Percentiles rank a stretch among this genome's conserved stretches.
Evolutionary conservation across 345 rosid species (phyloP).

Genomic region (Acer negundo): DNA sequence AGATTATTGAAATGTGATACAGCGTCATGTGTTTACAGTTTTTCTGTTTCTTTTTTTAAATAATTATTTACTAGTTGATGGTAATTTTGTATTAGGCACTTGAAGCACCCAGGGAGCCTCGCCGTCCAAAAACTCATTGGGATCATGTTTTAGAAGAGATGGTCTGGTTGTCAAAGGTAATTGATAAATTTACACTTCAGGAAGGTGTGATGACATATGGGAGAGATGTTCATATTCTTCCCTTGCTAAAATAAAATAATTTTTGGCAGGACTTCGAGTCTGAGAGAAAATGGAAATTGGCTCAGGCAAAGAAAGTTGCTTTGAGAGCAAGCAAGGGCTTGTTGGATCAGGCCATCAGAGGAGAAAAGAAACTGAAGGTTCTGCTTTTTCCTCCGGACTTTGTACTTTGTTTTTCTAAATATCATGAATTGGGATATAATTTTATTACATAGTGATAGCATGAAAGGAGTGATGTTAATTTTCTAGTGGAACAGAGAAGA

Average conservation of each 20-base stretch:
- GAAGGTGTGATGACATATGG: background rate
- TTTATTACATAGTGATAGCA: background rate
- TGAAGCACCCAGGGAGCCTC: slow-evolving; percentile 94
- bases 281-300: slow-evolving; percentile 98
- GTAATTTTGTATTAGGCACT: slow-evolving; percentile 55
- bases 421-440: background rate
- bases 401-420: slow-evolving; percentile 6
- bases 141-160: slow-evolving; percentile 99
- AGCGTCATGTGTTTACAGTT: background rate
- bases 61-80: slow-evolving; percentile 21
- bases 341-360: slow-evolving; percentile 90
- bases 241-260: slow-evolving; percentile 31
- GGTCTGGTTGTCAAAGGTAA: slow-evolving; percentile 98
- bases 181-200: slow-evolving; percentile 15
- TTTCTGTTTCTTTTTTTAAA: background rate
- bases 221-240: slow-evolving; percentile 16
- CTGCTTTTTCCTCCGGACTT: slow-evolving; percentile 14
- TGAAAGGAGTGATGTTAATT: background rate
- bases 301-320: slow-evolving; percentile 95
- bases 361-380: slow-evolving; percentile 97
- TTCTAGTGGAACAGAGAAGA: background rate
- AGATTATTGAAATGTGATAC: background rate
- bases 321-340: slow-evolving; percentile 95
- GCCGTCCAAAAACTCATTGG: slow-evolving; percentile 95
- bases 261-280: slow-evolving; percentile 90